These are phyloP conservation scores for Silene coronaria DNA, from an alignment of 179 eudicot genomes.

Conservation along the genomic window DNA sequence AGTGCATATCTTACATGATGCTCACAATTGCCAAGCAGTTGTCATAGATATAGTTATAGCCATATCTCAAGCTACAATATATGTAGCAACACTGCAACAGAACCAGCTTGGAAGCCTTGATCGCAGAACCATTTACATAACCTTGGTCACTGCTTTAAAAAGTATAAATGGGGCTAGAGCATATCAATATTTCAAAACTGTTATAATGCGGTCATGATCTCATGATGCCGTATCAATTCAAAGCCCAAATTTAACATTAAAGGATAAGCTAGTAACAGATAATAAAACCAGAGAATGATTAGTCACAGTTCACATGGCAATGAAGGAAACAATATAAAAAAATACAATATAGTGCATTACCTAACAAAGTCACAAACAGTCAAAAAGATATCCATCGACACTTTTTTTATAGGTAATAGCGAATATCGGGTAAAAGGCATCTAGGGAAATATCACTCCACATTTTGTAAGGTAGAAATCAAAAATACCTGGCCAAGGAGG, in stretches of 20 bases:
- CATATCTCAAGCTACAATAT: conserved; percentile 3
- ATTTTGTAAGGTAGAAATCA: conserved; percentile 10
- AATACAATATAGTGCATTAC: neutral
- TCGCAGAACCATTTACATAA: neutral
- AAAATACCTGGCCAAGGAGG: conserved; percentile 93
- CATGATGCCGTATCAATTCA: neutral
- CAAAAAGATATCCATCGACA: neutral
- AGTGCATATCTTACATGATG: too few relatives aligned
- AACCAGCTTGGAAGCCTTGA: neutral
- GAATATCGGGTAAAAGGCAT: neutral
- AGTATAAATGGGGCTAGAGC: neutral
- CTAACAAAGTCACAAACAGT: neutral
- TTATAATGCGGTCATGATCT: neutral
- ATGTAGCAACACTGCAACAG: neutral
- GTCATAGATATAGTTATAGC: too few relatives aligned
- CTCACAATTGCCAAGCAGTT: too few relatives aligned
- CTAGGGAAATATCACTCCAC: neutral
- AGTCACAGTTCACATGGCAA: neutral
- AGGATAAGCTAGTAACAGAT: neutral
- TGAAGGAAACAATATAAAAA: neutral
- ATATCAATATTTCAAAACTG: neutral
- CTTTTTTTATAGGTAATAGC: neutral
- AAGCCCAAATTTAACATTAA: neutral
- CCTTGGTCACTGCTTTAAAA: neutral
- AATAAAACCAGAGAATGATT: neutral